Evolutionary conservation across 108 stramenopile genomes (phyloP), one percentile per base, ranked within the genome.

Genomic region (Aurantiochytrium sp.): DNA sequence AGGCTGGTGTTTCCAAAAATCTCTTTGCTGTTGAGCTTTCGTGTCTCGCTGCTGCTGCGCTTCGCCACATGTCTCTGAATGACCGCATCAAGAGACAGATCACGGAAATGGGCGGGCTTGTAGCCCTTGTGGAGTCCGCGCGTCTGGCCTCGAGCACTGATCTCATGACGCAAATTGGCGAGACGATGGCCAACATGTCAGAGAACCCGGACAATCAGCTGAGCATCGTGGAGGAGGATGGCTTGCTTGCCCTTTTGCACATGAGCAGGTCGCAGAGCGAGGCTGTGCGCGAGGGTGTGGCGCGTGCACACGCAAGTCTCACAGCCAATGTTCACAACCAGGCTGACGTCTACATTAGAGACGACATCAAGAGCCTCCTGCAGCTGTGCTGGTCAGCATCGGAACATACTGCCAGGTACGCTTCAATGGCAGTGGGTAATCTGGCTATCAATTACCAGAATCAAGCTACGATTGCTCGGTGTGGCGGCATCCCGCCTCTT

Each of bases 11-110:
- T 90, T 93, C 49, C 76, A 92, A 28, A 64, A 94, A 5, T 35
- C 76, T 83, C 23, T 83, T 83, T 35, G 91, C 91, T 42, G 88
- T 93, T 59, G 91, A 93, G 59, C 71, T 96, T 29, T 91, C 94
- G 35, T 83, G 94, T 49, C 90, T 96, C 28, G 95, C 93, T 4
- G 58, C 93, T 25, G 95, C 93, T 5, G 93, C 93, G 4, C 73
- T 96, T 45, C 90, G 95, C 44, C 95, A 95, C 71, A 83, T 96
- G 58, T 93, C 94, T 10, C 90, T 96, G 21, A 91, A 93, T 59
- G 91, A 94, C 87, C 72, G 89, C 19, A 88, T 96, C 44, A 96
- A 96, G 91, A 64, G 88, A 44, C 89, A 90, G 0, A 91, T 96
- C 60, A 72, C 95, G n/a, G 91, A 95, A 44, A 90, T 93, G 64